Conservation (phyloP, 345 rosid species). For the Camelina hispida region DNA sequence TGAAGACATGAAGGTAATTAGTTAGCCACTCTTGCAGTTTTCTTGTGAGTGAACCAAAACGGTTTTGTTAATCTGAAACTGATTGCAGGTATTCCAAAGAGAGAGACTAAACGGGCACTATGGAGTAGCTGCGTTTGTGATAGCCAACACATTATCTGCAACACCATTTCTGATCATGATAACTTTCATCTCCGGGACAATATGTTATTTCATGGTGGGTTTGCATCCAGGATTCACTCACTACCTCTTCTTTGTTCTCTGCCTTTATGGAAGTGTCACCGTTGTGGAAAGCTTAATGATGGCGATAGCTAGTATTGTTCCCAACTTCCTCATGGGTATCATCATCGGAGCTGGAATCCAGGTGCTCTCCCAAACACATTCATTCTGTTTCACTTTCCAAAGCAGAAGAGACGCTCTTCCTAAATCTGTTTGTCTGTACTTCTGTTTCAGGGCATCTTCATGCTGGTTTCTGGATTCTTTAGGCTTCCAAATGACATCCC, state of each 20-base stretch:
- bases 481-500: slow-evolving; percentile 98
- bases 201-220: slow-evolving; percentile 89
- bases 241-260: slow-evolving; percentile 81
- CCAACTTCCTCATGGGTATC: slow-evolving; percentile 98
- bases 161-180: slow-evolving; percentile 80
- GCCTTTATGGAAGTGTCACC: slow-evolving; percentile 86
- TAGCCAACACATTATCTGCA: slow-evolving; percentile 86
- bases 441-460: slow-evolving; percentile 83
- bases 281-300: slow-evolving; percentile 99
- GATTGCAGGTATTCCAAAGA: slow-evolving; percentile 86
- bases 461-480: slow-evolving; percentile 97
- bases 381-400: not conserved
- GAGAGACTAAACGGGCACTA: slow-evolving; percentile 96
- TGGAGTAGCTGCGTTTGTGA: slow-evolving; percentile 81
- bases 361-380: slow-evolving; percentile 48
- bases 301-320: slow-evolving; percentile 90
- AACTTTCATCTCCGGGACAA: slow-evolving; percentile 81
- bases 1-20: slow-evolving; percentile 97
- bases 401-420: slow-evolving; percentile 17
- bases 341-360: slow-evolving; percentile 96
- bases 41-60: slow-evolving; percentile 16
- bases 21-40: not conserved
- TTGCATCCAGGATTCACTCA: slow-evolving; percentile 84
- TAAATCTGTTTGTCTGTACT: slow-evolving; percentile 10
- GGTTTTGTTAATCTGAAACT: slow-evolving; percentile 22